A percentile compares a stretch with the other conserved stretches of the same genome.
phyloP scores from a whole-genome alignment of 345 rosid species.

The Euphorbia peplus region DNA sequence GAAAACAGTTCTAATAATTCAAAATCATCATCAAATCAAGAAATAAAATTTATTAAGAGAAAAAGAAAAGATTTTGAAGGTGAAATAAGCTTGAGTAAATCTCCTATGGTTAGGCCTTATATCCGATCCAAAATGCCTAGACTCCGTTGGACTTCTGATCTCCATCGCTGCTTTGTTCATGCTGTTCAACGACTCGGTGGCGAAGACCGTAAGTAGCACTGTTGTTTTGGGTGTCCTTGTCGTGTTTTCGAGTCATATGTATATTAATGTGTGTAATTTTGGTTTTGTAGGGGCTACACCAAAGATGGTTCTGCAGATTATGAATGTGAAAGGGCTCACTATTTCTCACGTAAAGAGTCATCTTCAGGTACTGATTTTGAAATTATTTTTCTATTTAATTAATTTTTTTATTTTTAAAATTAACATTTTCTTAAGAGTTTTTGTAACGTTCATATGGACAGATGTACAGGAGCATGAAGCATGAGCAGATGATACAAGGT shows the following conservation, averaged over 20 bases:
- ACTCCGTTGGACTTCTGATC: slow-evolving; percentile 60
- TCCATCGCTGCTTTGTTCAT: slow-evolving; percentile 58
- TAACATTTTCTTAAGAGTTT: background rate
- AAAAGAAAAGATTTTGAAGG: background rate
- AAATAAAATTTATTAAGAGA: slow-evolving; percentile 5
- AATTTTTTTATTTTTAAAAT: background rate
- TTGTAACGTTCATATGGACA: slow-evolving; percentile 19
- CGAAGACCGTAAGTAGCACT: slow-evolving; percentile 48
- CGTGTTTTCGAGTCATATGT: background rate
- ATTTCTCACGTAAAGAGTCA: slow-evolving; percentile 79
- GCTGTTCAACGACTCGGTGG: slow-evolving; percentile 67
- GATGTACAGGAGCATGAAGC: slow-evolving; percentile 76
- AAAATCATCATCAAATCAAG: background rate
- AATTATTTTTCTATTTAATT: background rate
- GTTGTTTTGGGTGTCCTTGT: background rate
- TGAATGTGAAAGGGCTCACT: slow-evolving; percentile 62
- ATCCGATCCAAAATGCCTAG: slow-evolving; percentile 58
- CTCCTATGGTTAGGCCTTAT: slow-evolving; percentile 41
- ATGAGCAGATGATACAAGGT: slow-evolving; percentile 63
- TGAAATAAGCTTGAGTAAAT: slow-evolving; percentile 20
- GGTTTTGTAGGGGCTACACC: slow-evolving; percentile 61
- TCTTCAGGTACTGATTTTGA: slow-evolving; percentile 51
- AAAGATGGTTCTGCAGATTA: slow-evolving; percentile 58
- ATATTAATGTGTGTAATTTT: too few relatives aligned
- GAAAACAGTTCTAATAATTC: slow-evolving; percentile 12